Conservation (phyloP, 2,329 filamentous ascomycete genomes). For the Stromatinia cepivora region DNA sequence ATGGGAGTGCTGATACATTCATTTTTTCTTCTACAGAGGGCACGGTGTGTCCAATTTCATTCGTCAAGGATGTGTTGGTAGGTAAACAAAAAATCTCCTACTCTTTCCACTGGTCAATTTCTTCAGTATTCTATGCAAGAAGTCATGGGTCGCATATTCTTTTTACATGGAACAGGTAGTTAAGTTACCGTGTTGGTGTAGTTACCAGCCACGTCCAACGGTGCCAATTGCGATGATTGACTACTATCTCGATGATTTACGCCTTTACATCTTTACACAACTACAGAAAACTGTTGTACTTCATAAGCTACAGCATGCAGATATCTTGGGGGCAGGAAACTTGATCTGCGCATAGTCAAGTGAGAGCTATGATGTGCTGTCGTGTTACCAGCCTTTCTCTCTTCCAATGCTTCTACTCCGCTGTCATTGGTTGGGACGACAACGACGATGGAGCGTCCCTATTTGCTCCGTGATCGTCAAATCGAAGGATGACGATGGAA, state of each 20-base stretch:
- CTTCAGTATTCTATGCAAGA: constrained; percentile 14
- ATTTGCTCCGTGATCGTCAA: not conserved
- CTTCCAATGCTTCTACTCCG: constrained; percentile 1
- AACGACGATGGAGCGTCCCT: constrained; percentile 8
- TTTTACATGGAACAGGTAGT: constrained; percentile 5
- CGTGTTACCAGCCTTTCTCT: constrained; percentile 20
- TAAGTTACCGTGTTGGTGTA: constrained; percentile 15
- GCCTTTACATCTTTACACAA: constrained; percentile 9
- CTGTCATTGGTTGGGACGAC: constrained; percentile 19
- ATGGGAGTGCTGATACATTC: constrained; percentile 17
- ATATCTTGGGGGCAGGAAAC: constrained; percentile 17
- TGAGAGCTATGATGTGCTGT: constrained; percentile 18
- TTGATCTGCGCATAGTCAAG: constrained; percentile 21
- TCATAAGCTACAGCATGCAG: not conserved
- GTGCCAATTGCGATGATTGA: constrained; percentile 7
- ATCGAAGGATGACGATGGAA: not conserved
- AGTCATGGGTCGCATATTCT: constrained; percentile 19
- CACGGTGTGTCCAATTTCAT: constrained; percentile 79
- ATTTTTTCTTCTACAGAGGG: constrained; percentile 58
- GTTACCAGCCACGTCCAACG: constrained; percentile 20
- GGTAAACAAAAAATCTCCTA: constrained; percentile 15
- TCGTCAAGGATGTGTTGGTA: constrained; percentile 81
- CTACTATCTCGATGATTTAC: not conserved
- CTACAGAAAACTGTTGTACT: constrained; percentile 3
- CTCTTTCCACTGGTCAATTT: constrained; percentile 5